Evolutionary conservation across 257 asterid genomes (phyloP).

Genomic region (Fraxinus quadrangulata): DNA sequence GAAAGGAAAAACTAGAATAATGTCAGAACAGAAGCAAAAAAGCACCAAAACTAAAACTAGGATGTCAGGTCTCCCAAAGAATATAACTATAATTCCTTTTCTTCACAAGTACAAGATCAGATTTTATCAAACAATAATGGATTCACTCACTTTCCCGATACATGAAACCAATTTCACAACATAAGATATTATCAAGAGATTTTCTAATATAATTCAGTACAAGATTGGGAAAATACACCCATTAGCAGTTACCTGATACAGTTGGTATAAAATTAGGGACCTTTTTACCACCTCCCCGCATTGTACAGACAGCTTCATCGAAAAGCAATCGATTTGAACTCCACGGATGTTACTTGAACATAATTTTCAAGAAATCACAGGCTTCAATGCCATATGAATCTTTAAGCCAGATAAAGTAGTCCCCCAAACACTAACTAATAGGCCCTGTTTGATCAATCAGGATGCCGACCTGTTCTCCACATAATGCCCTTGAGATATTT

Average conservation of each 20-base stretch:
- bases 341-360: background rate
- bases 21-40: no score
- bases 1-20: no score
- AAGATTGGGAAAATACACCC: constrained; percentile 4
- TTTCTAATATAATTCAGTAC: background rate
- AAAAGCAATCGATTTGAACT: background rate
- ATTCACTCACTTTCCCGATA: background rate
- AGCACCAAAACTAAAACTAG: no score
- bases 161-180: background rate
- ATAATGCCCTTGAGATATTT: constrained; percentile 82
- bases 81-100: background rate
- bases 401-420: constrained; percentile 17
- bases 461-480: constrained; percentile 84
- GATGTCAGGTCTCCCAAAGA: background rate
- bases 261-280: background rate
- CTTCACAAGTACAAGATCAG: background rate
- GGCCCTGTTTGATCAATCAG: constrained; percentile 69
- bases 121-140: background rate
- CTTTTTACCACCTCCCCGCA: background rate
- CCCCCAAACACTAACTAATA: constrained; percentile 39
- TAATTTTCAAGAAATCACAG: background rate
- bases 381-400: background rate
- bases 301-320: constrained; percentile 2
- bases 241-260: background rate
- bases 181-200: background rate